phyloP scores from a whole-genome alignment of 2,329 filamentous ascomycete species.

The Colletotrichum liaoningense region DNA sequence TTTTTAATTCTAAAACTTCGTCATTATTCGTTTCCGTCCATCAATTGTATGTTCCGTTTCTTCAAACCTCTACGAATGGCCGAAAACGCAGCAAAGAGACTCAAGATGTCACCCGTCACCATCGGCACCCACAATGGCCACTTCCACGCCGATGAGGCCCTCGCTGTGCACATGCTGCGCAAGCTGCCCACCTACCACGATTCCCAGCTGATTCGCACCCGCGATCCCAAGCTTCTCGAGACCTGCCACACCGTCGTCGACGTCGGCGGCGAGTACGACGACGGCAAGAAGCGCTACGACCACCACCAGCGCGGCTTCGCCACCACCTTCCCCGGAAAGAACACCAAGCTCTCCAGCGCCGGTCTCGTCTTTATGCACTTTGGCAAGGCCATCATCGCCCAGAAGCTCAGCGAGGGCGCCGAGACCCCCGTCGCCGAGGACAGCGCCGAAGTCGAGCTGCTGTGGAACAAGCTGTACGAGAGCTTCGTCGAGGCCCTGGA shows the following conservation, averaged over 20 bases:
- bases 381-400: constrained; percentile 83
- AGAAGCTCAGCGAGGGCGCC: constrained; percentile 60
- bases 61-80: constrained; percentile 63
- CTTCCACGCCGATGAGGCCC: constrained; percentile 98
- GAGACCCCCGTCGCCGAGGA: constrained; percentile 62
- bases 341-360: constrained; percentile 92
- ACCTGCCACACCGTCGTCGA: constrained; percentile 96
- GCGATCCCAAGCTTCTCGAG: constrained; percentile 81
- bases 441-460: constrained; percentile 74
- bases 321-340: constrained; percentile 84
- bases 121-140: constrained; percentile 98
- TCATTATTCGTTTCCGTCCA: background rate
- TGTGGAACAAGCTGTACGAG: constrained; percentile 91
- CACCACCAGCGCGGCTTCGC: constrained; percentile 96
- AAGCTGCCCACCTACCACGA: constrained; percentile 83
- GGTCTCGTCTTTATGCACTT: constrained; percentile 97
- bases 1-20: background rate
- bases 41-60: constrained; percentile 54
- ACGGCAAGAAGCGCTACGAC: constrained; percentile 83
- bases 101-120: constrained; percentile 73
- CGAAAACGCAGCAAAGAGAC: constrained; percentile 80
- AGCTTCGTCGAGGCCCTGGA: constrained; percentile 96
- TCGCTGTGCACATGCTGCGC: constrained; percentile 96
- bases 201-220: constrained; percentile 84
- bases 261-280: constrained; percentile 94